These are phyloP conservation scores for Vitis vinifera DNA, from an alignment of 164 flowering plant genomes.

Conservation along the genomic window ASM3070453v1 NC_081809.1:5559001-5559500, in stretches of 20 bases:
- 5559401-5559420: constrained; percentile 25
- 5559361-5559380: constrained; percentile 11
- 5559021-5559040: constrained; percentile 77
- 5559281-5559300: constrained; percentile 27
- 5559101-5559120: constrained; percentile 96
- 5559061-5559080: constrained; percentile 57
- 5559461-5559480: constrained; percentile 85
- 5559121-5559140: constrained; percentile 67
- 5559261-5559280: constrained; percentile 12
- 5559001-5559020: constrained; percentile 64
- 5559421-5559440: constrained; percentile 12
- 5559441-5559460: constrained; percentile 57
- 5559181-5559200: constrained; percentile 83
- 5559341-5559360: constrained; percentile 9
- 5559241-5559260: neutral
- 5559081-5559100: constrained; percentile 89
- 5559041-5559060: constrained; percentile 45
- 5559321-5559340: constrained; percentile 7
- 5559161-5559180: constrained; percentile 94
- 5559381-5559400: constrained; percentile 11
- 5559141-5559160: constrained; percentile 78
- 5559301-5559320: constrained; percentile 15
- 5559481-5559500: constrained; percentile 56
- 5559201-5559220: constrained; percentile 60
- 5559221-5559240: neutral